Evolutionary conservation across 2,329 filamentous ascomycete genomes (phyloP).

Genomic region (Macroventuria anomochaeta): DNA sequence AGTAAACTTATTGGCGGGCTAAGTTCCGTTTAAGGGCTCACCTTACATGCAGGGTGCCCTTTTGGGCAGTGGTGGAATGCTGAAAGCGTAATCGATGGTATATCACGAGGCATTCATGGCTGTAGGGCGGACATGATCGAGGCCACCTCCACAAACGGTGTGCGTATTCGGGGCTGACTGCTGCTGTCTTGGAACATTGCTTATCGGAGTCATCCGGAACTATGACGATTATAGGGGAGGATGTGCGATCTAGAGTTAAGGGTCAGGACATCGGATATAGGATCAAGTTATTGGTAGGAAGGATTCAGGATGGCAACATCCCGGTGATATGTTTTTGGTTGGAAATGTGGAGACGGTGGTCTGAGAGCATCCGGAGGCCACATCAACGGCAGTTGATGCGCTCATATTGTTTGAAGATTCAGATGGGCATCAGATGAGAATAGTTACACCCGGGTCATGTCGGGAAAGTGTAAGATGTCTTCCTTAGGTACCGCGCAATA

Average conservation of each 20-base stretch:
- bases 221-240: conserved; percentile 7
- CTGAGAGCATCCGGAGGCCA: background rate
- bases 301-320: conserved; percentile 7
- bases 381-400: background rate
- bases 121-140: conserved; percentile 1
- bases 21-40: background rate
- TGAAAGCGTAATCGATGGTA: background rate
- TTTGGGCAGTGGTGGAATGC: background rate
- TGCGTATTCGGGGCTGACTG: conserved; percentile 21
- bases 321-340: conserved; percentile 5
- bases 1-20: background rate
- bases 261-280: background rate
- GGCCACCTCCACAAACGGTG: conserved; percentile 20
- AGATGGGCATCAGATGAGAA: background rate
- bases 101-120: conserved; percentile 8
- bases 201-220: conserved; percentile 26
- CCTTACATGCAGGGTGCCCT: conserved; percentile 3
- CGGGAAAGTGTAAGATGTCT: background rate
- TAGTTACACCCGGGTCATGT: background rate
- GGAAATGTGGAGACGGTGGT: conserved; percentile 1
- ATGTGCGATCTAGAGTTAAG: background rate
- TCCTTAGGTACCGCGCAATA: background rate
- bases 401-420: background rate
- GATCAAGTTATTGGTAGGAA: background rate
- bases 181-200: conserved; percentile 20